These are phyloP conservation scores for Teratosphaeria gauchensis DNA, from an alignment of 2,329 filamentous ascomycete genomes.

Conservation along the genomic window DNA sequence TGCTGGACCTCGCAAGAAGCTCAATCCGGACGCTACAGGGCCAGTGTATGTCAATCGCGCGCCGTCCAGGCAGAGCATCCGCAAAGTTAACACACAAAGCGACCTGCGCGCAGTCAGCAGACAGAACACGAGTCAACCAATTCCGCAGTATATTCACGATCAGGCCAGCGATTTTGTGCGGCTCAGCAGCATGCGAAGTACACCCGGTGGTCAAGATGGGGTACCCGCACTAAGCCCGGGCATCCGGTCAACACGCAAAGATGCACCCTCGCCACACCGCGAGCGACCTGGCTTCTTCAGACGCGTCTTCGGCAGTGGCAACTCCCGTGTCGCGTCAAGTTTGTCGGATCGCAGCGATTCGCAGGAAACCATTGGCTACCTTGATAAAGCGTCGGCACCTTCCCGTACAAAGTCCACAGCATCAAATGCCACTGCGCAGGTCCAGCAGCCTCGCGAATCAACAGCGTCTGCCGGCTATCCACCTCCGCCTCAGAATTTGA, in stretches of 20 bases:
- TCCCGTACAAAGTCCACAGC: conserved; percentile 10
- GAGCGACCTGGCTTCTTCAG: conserved; percentile 84
- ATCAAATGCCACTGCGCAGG: conserved; percentile 4
- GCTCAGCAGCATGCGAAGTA: conserved; percentile 30
- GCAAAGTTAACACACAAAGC: conserved; percentile 24
- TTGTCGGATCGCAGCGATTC: conserved; percentile 4
- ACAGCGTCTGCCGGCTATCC: not conserved
- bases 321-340: conserved; percentile 14
- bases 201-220: not conserved
- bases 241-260: conserved; percentile 7
- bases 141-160: conserved; percentile 33
- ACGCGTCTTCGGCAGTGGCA: conserved; percentile 61
- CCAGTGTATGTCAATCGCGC: conserved; percentile 24
- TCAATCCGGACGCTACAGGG: conserved; percentile 30
- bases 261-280: conserved; percentile 16
- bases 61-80: conserved; percentile 14
- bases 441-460: conserved; percentile 5
- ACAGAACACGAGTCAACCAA: conserved; percentile 11
- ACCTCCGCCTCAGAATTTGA: conserved; percentile 37
- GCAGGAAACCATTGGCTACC: conserved; percentile 1
- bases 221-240: conserved; percentile 39
- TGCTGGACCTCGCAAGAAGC: conserved; percentile 57
- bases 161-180: conserved; percentile 42
- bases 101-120: conserved; percentile 18
- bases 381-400: conserved; percentile 10